A percentile compares a stretch with the other conserved stretches of the same genome.
Evolutionary conservation across 306 rosid species (phyloP).

Genomic region (Fagus sylvatica): DNA sequence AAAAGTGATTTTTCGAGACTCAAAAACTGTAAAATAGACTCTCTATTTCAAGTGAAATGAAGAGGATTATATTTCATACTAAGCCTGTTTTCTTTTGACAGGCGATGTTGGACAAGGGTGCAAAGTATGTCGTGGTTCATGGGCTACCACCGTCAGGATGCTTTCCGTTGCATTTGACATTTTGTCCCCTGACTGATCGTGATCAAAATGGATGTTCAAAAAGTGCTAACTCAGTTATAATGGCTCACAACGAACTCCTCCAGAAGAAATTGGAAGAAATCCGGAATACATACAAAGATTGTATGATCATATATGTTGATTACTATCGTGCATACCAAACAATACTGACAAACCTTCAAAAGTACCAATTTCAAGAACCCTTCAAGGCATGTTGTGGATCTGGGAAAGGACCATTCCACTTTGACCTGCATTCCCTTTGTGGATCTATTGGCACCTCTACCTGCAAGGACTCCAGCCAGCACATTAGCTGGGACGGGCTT

Average conservation of each 20-base stretch:
- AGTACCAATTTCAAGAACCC: conserved; percentile 18
- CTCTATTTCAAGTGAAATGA: too few relatives aligned
- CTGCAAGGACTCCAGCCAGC: conserved; percentile 21
- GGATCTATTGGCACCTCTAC: conserved; percentile 20
- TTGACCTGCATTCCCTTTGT: not conserved
- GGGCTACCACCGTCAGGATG: conserved; percentile 32
- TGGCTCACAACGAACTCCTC: conserved; percentile 23
- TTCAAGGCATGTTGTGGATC: conserved; percentile 34
- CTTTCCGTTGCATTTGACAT: conserved; percentile 11
- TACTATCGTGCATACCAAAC: conserved; percentile 15
- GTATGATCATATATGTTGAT: conserved; percentile 20
- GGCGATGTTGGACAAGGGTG: conserved; percentile 15
- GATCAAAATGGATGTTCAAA: conserved; percentile 21
- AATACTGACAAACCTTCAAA: not conserved
- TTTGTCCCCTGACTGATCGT: not conserved
- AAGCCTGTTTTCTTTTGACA: not conserved
- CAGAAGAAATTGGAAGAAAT: conserved; percentile 2
- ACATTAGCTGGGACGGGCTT: conserved; percentile 31
- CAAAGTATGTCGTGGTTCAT: conserved; percentile 22
- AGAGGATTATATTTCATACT: too few relatives aligned
- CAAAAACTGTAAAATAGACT: too few relatives aligned
- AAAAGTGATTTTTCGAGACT: too few relatives aligned
- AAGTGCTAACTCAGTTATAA: conserved; percentile 2
- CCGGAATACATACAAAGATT: not conserved
- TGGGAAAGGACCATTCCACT: not conserved